These are phyloP conservation scores for Lentithecium fluviatile DNA, from an alignment of 495 filamentous ascomycete species.

Conservation along the genomic window DNA sequence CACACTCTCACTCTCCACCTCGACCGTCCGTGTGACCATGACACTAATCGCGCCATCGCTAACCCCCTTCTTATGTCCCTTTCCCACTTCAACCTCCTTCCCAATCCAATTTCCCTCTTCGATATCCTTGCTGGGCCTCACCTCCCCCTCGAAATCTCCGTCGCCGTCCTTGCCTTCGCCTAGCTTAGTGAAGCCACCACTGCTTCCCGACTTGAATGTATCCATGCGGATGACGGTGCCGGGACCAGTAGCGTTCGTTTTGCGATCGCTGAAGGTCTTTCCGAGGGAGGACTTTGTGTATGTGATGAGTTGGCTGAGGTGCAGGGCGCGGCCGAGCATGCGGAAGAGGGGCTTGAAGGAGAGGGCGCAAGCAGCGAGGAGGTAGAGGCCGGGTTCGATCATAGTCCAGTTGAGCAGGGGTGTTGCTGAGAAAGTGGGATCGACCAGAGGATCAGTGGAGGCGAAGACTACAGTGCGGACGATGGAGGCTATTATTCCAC, in stretches of 20 bases:
- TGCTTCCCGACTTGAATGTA: constrained; percentile 10
- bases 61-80: not conserved
- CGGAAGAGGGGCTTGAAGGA: constrained; percentile 19
- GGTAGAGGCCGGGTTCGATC: constrained; percentile 25
- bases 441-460: constrained; percentile 7
- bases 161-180: not conserved
- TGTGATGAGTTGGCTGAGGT: constrained; percentile 5
- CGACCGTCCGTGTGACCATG: not conserved
- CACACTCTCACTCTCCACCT: not conserved
- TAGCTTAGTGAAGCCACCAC: constrained; percentile 14
- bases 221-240: not conserved
- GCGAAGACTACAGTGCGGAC: constrained; percentile 20
- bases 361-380: constrained; percentile 18
- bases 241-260: too few relatives aligned
- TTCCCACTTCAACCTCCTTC: not conserved
- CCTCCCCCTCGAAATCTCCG: not conserved
- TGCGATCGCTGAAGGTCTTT: not conserved
- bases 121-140: not conserved
- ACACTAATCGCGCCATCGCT: not conserved
- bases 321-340: constrained; percentile 13
- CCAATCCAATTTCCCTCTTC: not conserved
- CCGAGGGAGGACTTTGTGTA: not conserved
- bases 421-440: constrained; percentile 6
- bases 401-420: constrained; percentile 23
- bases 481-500: constrained; percentile 24